Percentiles rank a stretch among this genome's conserved stretches.
Conservation (phyloP, 75 land plant species). For the Cunninghamia lanceolata region DNA sequence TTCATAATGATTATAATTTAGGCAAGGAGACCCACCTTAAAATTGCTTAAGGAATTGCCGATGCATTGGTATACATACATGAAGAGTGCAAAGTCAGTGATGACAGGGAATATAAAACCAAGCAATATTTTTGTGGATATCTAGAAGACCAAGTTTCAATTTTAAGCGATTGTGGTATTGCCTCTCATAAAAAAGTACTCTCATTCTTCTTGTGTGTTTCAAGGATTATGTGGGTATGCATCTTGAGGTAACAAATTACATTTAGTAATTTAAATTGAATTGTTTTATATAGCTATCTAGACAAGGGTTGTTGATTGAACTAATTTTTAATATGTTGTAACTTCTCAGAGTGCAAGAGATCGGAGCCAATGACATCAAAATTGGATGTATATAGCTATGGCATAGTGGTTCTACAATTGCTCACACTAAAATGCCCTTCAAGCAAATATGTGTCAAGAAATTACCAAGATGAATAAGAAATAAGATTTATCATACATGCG, state of each 20-base stretch:
- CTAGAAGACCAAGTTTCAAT: neutral
- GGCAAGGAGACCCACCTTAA: neutral
- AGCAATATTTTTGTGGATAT: neutral
- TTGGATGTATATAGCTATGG: conserved; percentile 28
- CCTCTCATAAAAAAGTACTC: neutral
- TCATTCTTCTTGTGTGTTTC: neutral
- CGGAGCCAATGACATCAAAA: conserved; percentile 7
- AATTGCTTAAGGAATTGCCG: neutral
- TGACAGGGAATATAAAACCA: neutral
- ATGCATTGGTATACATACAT: neutral
- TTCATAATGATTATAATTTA: too few relatives aligned
- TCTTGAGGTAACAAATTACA: too few relatives aligned
- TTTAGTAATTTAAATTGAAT: too few relatives aligned
- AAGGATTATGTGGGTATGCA: neutral
- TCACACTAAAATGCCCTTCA: conserved; percentile 2
- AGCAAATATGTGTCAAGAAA: neutral
- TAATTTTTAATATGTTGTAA: too few relatives aligned
- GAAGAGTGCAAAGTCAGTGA: neutral
- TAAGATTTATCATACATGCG: neutral
- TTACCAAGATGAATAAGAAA: neutral
- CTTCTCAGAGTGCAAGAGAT: neutral
- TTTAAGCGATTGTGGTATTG: neutral
- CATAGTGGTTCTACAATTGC: conserved; percentile 19
- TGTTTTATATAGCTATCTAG: too few relatives aligned
- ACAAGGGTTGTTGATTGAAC: too few relatives aligned